Conservation (phyloP, 768 basidiomycete genomes). For the Russula sp. region DNA sequence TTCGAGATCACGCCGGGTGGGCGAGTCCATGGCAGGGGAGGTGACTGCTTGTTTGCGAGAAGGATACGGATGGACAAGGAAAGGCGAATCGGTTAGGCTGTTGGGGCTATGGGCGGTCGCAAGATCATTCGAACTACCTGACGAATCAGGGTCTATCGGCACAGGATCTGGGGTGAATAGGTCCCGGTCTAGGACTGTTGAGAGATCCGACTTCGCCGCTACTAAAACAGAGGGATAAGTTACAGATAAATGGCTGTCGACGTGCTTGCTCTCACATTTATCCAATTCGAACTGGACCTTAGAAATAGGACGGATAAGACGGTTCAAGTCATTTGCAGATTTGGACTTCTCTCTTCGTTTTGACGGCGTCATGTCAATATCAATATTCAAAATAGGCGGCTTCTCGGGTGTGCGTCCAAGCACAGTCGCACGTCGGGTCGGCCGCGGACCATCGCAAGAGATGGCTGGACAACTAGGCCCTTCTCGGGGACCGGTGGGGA, state of each 20-base stretch:
- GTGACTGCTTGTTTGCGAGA: slow-evolving; percentile 42
- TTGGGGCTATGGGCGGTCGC: slow-evolving; percentile 36
- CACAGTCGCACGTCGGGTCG: slow-evolving; percentile 58
- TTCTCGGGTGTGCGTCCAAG: slow-evolving; percentile 59
- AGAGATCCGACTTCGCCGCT: slow-evolving; percentile 28
- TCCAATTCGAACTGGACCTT: slow-evolving; percentile 63
- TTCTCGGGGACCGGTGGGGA: slow-evolving; percentile 34
- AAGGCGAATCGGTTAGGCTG: slow-evolving; percentile 59
- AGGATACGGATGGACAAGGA: slow-evolving; percentile 64
- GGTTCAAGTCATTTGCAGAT: slow-evolving; percentile 61
- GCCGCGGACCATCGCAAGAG: slow-evolving; percentile 37
- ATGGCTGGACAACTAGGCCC: slow-evolving; percentile 28
- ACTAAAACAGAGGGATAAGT: slow-evolving; percentile 22
- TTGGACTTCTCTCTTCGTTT: slow-evolving; percentile 64
- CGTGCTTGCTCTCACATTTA: slow-evolving; percentile 46
- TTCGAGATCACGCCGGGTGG: slow-evolving; percentile 60
- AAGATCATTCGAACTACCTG: slow-evolving; percentile 34
- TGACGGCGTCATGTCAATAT: slow-evolving; percentile 52
- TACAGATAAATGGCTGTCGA: neutral
- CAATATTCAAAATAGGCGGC: slow-evolving; percentile 32
- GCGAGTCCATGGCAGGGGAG: slow-evolving; percentile 47
- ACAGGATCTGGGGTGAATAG: slow-evolving; percentile 60
- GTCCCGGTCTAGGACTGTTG: slow-evolving; percentile 52
- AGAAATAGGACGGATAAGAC: slow-evolving; percentile 65
- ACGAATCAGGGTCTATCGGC: slow-evolving; percentile 40